Base-by-base conservation (phyloP, 768 basidiomycete species). In the Dendrothele bispora region DNA sequence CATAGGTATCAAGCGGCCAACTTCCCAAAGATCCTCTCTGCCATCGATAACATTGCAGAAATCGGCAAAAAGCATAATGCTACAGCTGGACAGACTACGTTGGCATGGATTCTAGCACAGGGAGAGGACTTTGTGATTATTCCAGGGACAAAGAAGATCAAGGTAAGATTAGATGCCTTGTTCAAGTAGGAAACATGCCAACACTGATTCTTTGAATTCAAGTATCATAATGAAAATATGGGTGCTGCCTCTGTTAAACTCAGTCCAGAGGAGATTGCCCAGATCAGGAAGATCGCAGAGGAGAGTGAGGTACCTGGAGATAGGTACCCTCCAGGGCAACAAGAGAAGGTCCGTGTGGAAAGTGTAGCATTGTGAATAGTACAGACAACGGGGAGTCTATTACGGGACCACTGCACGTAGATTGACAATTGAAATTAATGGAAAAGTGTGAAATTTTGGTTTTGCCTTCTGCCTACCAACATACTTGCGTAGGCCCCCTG, bases 191-290 rank as follows among this genome's bases (percentile, higher is more conserved):
- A 24, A 17, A 10, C n/a, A 22, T 20, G 15, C 21, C 24, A 29
- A n/a, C 25, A 36, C 7, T 43, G 37, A 29, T 39, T n/a, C 28
- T 21, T 21, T 32, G n/a, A 32, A 27, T 39, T 44, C 11, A 50
- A 72, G 64, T 70, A 71, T 39, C 60, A 77, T 7, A 52, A 67
- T 18, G 72, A 77, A 48, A 77, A 77, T 34, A 21, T 71, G 12
- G 60, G 51, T 0, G 65, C 69, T 26, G 55, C 54, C 1, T 41
- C 52, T 7, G 51, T 73, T 1, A 49, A 52, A 7, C 55, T 74
- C 18, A 48, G 60, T 2, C 34, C 48, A 0, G 62, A 65, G 35
- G 65, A 66, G 5, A 46, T 71, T 8, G 56, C 60, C 21, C 58
- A 55, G 25, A 55, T 74, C 12, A 59, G 66, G 2, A 55, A 21